Percentiles rank a stretch among this genome's conserved stretches.
Evolutionary conservation across 2,329 filamentous ascomycete species (phyloP).

Genomic region (Apiospora phragmitis): DNA sequence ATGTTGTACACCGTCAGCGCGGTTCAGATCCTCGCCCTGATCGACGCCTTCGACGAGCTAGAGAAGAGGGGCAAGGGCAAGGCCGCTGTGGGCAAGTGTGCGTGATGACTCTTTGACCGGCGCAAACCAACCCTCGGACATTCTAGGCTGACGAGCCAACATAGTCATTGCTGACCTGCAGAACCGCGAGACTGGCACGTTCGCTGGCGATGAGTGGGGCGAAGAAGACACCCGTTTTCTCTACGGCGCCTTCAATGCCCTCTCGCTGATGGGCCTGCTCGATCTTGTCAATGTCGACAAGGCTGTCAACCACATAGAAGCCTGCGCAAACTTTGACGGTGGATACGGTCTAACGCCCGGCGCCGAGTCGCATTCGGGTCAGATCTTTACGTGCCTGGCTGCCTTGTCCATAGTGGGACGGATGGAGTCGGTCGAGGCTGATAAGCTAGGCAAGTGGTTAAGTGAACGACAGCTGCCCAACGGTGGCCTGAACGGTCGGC

Average conservation of each 20-base stretch:
- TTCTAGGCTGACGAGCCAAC: slow-evolving; percentile 15
- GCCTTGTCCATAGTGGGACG: slow-evolving; percentile 81
- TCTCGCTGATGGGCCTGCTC: slow-evolving; percentile 79
- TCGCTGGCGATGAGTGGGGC: slow-evolving; percentile 94
- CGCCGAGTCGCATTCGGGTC: slow-evolving; percentile 90
- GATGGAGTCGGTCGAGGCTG: slow-evolving; percentile 78
- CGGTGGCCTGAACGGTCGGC: slow-evolving; percentile 89
- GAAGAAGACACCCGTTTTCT: slow-evolving; percentile 95
- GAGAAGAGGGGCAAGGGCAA: slow-evolving; percentile 71
- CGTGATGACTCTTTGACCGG: slow-evolving; percentile 36
- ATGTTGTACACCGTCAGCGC: slow-evolving; percentile 96
- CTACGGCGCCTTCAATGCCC: slow-evolving; percentile 84
- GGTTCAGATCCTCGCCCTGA: slow-evolving; percentile 85
- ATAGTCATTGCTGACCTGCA: slow-evolving; percentile 80
- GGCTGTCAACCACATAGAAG: slow-evolving; percentile 75
- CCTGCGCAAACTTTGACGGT: slow-evolving; percentile 91
- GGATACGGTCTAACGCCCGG: slow-evolving; percentile 89
- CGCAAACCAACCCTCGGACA: background rate
- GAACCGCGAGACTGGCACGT: slow-evolving; percentile 78
- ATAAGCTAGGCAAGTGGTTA: slow-evolving; percentile 84
- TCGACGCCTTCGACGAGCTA: slow-evolving; percentile 82
- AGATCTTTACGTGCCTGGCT: slow-evolving; percentile 92
- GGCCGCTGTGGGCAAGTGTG: slow-evolving; percentile 76
- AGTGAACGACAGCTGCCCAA: slow-evolving; percentile 87
- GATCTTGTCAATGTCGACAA: slow-evolving; percentile 75